Conservation (phyloP, 108 stramenopile species). For the Cyclotella sp. region DNA sequence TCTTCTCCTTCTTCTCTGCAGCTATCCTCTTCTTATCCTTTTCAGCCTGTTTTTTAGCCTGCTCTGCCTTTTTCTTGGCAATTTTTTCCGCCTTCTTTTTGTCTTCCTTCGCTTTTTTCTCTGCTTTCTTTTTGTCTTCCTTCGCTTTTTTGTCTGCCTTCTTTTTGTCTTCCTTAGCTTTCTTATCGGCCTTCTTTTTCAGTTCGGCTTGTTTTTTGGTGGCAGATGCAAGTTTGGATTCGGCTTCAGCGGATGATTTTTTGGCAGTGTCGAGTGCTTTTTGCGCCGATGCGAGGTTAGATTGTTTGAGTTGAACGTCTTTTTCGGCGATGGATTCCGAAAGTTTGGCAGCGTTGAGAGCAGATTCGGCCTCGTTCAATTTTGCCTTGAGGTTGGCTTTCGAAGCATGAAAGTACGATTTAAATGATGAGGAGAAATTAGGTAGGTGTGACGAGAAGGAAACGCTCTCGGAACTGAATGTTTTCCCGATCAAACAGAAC, state of each 20-base stretch:
- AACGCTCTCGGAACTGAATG: no score
- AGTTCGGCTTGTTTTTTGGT: constrained; percentile 8
- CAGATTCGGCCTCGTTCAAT: constrained; percentile 5
- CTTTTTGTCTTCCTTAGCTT: constrained; percentile 14
- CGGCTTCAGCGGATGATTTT: constrained; percentile 9
- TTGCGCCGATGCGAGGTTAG: constrained; percentile 1
- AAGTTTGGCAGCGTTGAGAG: constrained; percentile 13
- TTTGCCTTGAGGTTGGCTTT: constrained; percentile 9
- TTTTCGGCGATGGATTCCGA: constrained; percentile 9
- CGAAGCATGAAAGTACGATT: no score
- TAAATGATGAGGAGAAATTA: no score
- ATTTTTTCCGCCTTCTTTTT: constrained; percentile 14
- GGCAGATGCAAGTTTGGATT: constrained; percentile 14
- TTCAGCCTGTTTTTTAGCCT: constrained; percentile 9
- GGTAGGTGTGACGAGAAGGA: no score
- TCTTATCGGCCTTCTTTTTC: constrained; percentile 2
- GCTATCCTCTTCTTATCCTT: constrained; percentile 11
- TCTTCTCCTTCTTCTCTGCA: constrained; percentile 8
- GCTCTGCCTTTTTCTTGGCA: constrained; percentile 16
- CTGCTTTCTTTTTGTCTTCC: constrained; percentile 17
- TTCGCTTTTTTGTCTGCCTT: constrained; percentile 2
- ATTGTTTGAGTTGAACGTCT: constrained; percentile 10
- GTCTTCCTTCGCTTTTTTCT: constrained; percentile 11
- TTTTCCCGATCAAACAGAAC: no score
- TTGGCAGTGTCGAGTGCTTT: constrained; percentile 17